A percentile compares a stretch with the other conserved stretches of the same genome.
Evolutionary conservation across 345 rosid species (phyloP).

Genomic region (Hypericum perforatum): DNA sequence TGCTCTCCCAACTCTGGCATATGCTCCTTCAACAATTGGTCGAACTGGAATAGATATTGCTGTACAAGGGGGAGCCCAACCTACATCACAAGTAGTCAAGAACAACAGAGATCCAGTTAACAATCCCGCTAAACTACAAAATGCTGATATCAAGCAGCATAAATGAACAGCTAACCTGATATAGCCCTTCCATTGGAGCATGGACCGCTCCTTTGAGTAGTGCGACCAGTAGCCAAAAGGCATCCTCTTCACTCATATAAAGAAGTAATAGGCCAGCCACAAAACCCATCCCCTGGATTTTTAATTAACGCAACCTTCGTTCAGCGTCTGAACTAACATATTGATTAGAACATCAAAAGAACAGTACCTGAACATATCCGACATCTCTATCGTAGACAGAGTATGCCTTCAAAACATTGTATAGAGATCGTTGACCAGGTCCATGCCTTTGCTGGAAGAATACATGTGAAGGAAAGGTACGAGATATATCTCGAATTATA

Average conservation of each 20-base stretch:
- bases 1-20: conserved; percentile 93
- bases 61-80: conserved; percentile 94
- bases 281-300: conserved; percentile 90
- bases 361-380: conserved; percentile 88
- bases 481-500: conserved; percentile 87
- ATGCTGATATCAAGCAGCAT: not conserved
- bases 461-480: conserved; percentile 92
- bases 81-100: conserved; percentile 24
- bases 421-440: conserved; percentile 94
- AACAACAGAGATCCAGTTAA: not conserved
- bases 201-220: conserved; percentile 93
- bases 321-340: conserved; percentile 4
- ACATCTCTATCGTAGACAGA: conserved; percentile 93
- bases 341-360: conserved; percentile 4
- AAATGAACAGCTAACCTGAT: conserved; percentile 42
- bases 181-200: conserved; percentile 96
- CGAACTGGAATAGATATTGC: conserved; percentile 72
- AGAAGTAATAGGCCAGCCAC: conserved; percentile 88
- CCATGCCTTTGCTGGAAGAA: conserved; percentile 99
- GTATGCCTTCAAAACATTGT: conserved; percentile 93
- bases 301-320: conserved; percentile 11
- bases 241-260: conserved; percentile 98
- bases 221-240: conserved; percentile 93
- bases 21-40: conserved; percentile 59
- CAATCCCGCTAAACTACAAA: too few relatives aligned